Evolutionary conservation across 2,329 filamentous ascomycete genomes (phyloP), one percentile per base, ranked within the genome.

Genomic region (Fusarium temperatum): DNA sequence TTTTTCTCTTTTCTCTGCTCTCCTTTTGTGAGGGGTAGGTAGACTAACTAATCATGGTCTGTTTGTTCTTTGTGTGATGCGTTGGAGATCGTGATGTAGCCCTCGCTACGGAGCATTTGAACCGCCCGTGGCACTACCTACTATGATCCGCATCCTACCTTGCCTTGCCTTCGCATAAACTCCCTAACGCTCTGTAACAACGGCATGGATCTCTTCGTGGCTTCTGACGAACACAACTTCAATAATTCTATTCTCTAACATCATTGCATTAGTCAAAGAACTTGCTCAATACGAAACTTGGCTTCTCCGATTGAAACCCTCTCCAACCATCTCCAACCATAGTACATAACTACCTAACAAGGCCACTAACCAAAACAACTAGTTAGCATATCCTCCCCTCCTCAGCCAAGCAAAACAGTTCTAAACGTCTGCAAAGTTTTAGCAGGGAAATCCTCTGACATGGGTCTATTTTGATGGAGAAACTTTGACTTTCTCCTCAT

Each of bases 81-180:
- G 66, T 58, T 65, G 66, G 66, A 66, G 67, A 70, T 70, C 57
- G 51, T 48, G 65, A 65, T 70, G 51, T 44, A 57, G 41, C 32
- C 35, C 45, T n/a, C 36, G 18, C 45, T 38, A 44, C 64, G 66
- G 66, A 70, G 67, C 51, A 70, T 58, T 54, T 70, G 51, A 70
- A 39, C 45, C 66, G 59, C 26, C 26, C 28, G 26, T 58, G 56
- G 26, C 64, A 66, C 47, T 30, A 22, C 20, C 45, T 45, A 26
- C 14, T 68, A 39, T 38, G 51, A 59, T 70, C 66, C 51, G 39
- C 63, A 42, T 51, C 36, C 32, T 60, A 26, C 48, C 48, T 35
- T n/a, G 12, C 44, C 20, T 24, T 42, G 36, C 53, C 54, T 57
- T 36, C 18, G 24, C 24, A 36, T 50, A n/a, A 50, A 58, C 3